phyloP scores from a whole-genome alignment of 148 eudicot species.

The Rhododendron molle region DNA sequence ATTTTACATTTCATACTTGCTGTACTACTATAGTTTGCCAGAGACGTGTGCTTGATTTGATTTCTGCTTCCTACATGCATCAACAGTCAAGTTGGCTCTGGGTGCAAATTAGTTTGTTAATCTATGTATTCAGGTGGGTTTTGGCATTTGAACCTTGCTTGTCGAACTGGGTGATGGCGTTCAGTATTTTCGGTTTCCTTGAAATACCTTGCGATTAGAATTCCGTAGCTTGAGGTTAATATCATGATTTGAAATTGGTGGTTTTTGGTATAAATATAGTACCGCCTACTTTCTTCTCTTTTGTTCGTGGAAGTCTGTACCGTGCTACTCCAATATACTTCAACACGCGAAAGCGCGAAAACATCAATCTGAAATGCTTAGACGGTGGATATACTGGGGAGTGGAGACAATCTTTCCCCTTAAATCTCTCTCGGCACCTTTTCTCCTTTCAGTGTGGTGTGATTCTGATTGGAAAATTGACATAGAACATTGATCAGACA shows the following conservation, averaged over 20 bases:
- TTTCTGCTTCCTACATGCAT: not conserved
- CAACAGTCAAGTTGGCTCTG: not conserved
- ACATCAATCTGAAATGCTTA: not conserved
- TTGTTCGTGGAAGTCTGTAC: not conserved
- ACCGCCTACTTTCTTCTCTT: not conserved
- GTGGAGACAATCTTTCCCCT: not conserved
- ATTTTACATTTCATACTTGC: not conserved
- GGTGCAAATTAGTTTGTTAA: not conserved
- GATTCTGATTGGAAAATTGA: not conserved
- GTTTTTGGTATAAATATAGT: not conserved
- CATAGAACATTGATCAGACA: not conserved
- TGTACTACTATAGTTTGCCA: not conserved
- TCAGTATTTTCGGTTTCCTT: not conserved
- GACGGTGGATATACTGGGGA: not conserved
- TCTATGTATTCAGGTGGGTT: not conserved
- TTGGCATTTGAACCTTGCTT: not conserved
- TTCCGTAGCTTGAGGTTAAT: not conserved
- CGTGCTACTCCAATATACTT: not conserved
- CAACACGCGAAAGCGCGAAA: not conserved
- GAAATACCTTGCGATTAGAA: not conserved
- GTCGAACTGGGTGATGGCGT: not conserved
- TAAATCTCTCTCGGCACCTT: not conserved
- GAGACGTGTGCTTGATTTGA: too few species aligned
- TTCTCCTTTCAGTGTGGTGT: not conserved
- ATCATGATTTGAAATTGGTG: not conserved